Percentiles rank a stretch among this genome's conserved stretches.
phyloP scores from a whole-genome alignment of 176 grass and related monocot species.

The Bothriochloa decipiens region DNA sequence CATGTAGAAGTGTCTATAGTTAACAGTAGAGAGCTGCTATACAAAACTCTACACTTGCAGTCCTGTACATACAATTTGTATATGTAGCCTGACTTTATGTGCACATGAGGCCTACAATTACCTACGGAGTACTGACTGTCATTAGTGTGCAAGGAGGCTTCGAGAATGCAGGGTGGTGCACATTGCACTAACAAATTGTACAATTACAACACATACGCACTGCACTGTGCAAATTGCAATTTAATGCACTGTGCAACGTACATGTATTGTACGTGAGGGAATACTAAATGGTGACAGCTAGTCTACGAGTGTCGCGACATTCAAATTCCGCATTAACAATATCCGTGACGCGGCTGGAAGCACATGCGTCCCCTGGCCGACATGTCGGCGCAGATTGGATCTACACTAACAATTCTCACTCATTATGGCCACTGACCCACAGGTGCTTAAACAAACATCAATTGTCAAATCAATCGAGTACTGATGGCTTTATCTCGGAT shows the following conservation, averaged over 20 bases:
- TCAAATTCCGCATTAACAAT: constrained; percentile 39
- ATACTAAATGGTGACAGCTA: constrained; percentile 31
- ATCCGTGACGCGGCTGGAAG: constrained; percentile 23
- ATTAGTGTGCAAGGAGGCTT: not conserved
- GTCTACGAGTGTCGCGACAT: not conserved
- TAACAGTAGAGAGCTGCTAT: too few relatives aligned
- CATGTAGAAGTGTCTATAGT: not conserved
- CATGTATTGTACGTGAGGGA: not conserved
- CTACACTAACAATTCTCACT: not conserved
- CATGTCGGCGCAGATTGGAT: constrained; percentile 36
- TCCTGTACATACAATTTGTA: not conserved
- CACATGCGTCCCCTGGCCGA: constrained; percentile 41
- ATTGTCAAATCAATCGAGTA: not conserved
- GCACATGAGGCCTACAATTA: not conserved
- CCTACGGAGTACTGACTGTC: not conserved
- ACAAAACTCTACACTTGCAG: not conserved
- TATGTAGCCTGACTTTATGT: not conserved
- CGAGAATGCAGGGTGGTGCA: constrained; percentile 7
- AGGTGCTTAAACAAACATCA: not conserved
- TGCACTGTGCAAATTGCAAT: not conserved
- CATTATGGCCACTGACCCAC: not conserved
- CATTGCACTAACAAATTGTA: not conserved
- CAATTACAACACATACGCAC: not conserved
- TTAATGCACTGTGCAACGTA: not conserved
- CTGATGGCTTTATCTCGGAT: too few relatives aligned